A percentile compares a stretch with the other conserved stretches of the same genome.
phyloP scores from a whole-genome alignment of 1,284 basidiomycete species.

The Cryptococcus amylolentus region DNA sequence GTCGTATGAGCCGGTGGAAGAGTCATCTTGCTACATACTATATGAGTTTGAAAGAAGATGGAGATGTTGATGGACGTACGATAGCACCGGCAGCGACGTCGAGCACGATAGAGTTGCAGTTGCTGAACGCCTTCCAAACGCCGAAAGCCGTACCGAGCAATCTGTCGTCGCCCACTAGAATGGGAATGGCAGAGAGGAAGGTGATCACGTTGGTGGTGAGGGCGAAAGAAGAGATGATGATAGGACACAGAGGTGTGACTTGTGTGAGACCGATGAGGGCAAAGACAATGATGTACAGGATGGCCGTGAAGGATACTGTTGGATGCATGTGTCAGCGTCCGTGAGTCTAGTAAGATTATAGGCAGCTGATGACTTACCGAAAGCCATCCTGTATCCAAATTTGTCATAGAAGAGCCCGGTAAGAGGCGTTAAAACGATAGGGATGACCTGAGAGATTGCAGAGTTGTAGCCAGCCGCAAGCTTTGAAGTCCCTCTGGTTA shows the following conservation, averaged over 20 bases:
- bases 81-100: slow-evolving; percentile 50
- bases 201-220: slow-evolving; percentile 47
- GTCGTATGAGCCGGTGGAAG: slow-evolving; percentile 41
- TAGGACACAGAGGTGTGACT: slow-evolving; percentile 48
- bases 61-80: slow-evolving; percentile 12
- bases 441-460: slow-evolving; percentile 48
- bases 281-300: slow-evolving; percentile 49
- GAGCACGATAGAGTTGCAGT: slow-evolving; percentile 42
- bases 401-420: slow-evolving; percentile 44
- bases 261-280: slow-evolving; percentile 47
- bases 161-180: slow-evolving; percentile 46
- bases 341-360: too few relatives aligned
- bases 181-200: slow-evolving; percentile 49
- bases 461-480: slow-evolving; percentile 51
- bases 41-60: neutral
- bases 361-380: slow-evolving; percentile 17
- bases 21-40: slow-evolving; percentile 42
- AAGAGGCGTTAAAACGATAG: slow-evolving; percentile 50
- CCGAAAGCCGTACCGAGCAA: slow-evolving; percentile 52
- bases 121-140: slow-evolving; percentile 50
- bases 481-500: slow-evolving; percentile 47
- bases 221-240: slow-evolving; percentile 47
- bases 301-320: slow-evolving; percentile 34
- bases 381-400: slow-evolving; percentile 40
- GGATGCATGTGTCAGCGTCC: neutral